Evolutionary conservation across 331 rosid species (phyloP).

Genomic region (Malus hybrid): DNA sequence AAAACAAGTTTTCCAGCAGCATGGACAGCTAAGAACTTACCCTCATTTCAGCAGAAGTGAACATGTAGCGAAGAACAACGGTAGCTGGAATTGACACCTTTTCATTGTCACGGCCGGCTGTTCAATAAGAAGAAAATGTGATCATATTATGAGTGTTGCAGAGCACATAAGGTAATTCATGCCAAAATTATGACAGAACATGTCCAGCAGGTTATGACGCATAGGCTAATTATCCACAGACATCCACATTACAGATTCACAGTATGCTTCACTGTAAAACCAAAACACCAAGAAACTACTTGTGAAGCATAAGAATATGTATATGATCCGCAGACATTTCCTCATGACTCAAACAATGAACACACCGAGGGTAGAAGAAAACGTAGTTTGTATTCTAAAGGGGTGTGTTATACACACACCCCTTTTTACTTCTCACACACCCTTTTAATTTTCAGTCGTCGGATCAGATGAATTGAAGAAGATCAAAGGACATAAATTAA

Average conservation of each 20-base stretch:
- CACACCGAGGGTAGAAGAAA: neutral
- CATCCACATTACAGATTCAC: neutral
- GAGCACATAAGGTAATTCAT: conserved; percentile 10
- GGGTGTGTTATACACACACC: no score
- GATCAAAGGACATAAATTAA: no score
- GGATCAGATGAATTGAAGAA: no score
- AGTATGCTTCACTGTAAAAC: neutral
- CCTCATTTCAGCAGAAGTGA: conserved; percentile 78
- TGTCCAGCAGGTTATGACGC: neutral
- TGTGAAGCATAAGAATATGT: neutral
- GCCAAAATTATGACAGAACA: conserved; percentile 8
- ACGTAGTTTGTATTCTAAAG: neutral
- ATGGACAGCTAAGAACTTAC: conserved; percentile 23
- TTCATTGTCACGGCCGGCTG: conserved; percentile 90
- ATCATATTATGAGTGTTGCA: conserved; percentile 14
- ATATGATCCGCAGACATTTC: neutral
- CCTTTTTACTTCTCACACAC: no score
- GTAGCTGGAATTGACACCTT: conserved; percentile 76
- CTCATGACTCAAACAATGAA: neutral
- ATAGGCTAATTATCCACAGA: neutral
- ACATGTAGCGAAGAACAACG: conserved; percentile 74
- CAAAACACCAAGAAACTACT: neutral
- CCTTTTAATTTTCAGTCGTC: no score
- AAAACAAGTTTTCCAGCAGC: neutral
- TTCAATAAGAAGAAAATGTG: conserved; percentile 5